These are phyloP conservation scores for Cryphonectria carpinicola DNA, from an alignment of 2,329 filamentous ascomycete genomes.

Conservation along the genomic window DNA sequence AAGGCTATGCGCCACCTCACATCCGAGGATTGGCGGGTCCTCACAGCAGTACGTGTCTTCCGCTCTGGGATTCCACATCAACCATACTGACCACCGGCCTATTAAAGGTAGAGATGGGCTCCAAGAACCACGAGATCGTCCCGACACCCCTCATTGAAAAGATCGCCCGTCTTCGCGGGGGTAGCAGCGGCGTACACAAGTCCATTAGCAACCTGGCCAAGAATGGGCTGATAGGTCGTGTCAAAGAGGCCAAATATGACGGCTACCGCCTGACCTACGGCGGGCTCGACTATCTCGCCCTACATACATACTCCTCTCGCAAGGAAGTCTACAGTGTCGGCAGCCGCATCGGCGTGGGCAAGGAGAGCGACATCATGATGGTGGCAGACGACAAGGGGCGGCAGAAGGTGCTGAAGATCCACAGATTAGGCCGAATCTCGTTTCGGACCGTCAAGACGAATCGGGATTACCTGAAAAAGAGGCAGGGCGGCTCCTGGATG, in stretches of 20 bases:
- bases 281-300: slow-evolving; percentile 94
- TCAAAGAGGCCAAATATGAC: slow-evolving; percentile 97
- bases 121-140: slow-evolving; percentile 95
- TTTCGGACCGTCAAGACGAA: slow-evolving; percentile 97
- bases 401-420: slow-evolving; percentile 91
- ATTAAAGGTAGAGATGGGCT: slow-evolving; percentile 83
- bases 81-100: slow-evolving; percentile 40
- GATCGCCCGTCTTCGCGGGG: slow-evolving; percentile 78
- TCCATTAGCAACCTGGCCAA: slow-evolving; percentile 92
- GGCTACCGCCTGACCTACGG: slow-evolving; percentile 97
- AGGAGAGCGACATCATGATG: slow-evolving; percentile 96
- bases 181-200: slow-evolving; percentile 77
- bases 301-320: slow-evolving; percentile 83
- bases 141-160: slow-evolving; percentile 87
- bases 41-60: slow-evolving; percentile 73
- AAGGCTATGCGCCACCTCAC: slow-evolving; percentile 91
- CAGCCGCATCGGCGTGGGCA: slow-evolving; percentile 92
- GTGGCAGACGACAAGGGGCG: slow-evolving; percentile 79
- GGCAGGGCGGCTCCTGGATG: slow-evolving; percentile 86
- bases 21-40: slow-evolving; percentile 91
- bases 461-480: slow-evolving; percentile 85
- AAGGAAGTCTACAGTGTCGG: slow-evolving; percentile 89
- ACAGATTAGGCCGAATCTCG: slow-evolving; percentile 91
- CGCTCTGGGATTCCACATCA: slow-evolving; percentile 30
- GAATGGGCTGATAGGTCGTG: slow-evolving; percentile 83